Percentiles rank a stretch among this genome's conserved stretches.
Evolutionary conservation across 345 rosid species (phyloP).

Genomic region (Melaleuca quinquenervia): DNA sequence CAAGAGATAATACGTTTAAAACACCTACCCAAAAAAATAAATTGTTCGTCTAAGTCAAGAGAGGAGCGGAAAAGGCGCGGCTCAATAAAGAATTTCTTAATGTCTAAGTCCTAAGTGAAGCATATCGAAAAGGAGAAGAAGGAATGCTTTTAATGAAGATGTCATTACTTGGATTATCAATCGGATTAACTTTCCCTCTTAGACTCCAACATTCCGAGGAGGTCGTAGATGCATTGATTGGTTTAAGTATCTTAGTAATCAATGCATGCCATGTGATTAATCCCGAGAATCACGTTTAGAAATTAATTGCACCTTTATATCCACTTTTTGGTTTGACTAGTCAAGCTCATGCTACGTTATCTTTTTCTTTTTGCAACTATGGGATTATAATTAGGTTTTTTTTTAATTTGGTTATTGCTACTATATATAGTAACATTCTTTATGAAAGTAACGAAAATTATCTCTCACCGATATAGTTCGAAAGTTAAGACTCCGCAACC

Average conservation of each 20-base stretch:
- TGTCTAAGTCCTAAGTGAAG: too few relatives aligned
- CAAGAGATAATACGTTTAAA: too few relatives aligned
- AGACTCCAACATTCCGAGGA: not conserved
- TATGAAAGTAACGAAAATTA: not conserved
- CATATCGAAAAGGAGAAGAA: not conserved
- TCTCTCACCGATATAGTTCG: not conserved
- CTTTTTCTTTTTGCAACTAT: not conserved
- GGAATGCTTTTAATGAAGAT: not conserved
- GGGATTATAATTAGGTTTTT: not conserved
- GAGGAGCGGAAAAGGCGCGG: too few relatives aligned
- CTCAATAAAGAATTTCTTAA: too few relatives aligned
- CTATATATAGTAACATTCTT: not conserved
- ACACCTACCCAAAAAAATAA: too few relatives aligned
- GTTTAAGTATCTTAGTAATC: not conserved
- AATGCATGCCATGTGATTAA: not conserved
- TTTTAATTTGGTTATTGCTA: not conserved
- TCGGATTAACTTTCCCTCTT: not conserved
- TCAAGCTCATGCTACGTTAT: not conserved
- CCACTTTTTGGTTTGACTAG: not conserved
- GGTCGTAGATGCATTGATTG: not conserved
- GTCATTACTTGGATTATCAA: not conserved
- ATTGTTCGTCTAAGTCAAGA: too few relatives aligned
- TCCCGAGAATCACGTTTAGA: not conserved
- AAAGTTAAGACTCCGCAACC: not conserved
- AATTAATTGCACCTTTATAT: not conserved